These are phyloP conservation scores for Cryoendolithus antarcticus DNA, from an alignment of 2,329 filamentous ascomycete species.

Conservation along the genomic window DNA sequence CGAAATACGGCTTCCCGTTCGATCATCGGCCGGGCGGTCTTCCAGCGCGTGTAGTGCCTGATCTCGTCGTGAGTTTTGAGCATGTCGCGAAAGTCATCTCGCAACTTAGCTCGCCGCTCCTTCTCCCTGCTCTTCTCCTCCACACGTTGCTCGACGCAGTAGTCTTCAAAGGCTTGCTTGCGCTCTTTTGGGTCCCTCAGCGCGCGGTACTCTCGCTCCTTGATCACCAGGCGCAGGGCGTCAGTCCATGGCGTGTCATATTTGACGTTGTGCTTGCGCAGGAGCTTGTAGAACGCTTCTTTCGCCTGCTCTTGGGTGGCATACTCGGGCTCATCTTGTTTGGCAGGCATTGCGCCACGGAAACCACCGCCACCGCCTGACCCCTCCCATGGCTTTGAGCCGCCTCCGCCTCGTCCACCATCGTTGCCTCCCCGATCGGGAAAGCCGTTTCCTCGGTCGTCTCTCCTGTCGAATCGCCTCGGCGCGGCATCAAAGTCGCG, in stretches of 20 bases:
- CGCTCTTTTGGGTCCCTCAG: conserved; percentile 87
- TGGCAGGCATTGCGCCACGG: conserved; percentile 21
- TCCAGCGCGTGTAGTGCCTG: conserved; percentile 93
- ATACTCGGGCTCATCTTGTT: conserved; percentile 51
- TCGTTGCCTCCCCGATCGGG: conserved; percentile 27
- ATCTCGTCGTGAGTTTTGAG: conserved; percentile 93
- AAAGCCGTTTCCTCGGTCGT: conserved; percentile 27
- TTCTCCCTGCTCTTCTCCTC: conserved; percentile 93
- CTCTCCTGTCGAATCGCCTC: conserved; percentile 22
- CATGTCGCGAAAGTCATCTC: conserved; percentile 91
- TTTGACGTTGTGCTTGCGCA: conserved; percentile 74
- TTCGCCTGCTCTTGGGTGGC: conserved; percentile 76
- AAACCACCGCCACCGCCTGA: conserved; percentile 19
- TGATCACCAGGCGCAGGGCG: conserved; percentile 71
- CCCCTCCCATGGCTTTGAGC: conserved; percentile 16
- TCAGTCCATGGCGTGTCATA: conserved; percentile 91
- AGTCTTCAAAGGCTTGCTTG: conserved; percentile 87
- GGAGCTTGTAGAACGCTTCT: conserved; percentile 79
- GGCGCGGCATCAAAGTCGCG: conserved; percentile 10
- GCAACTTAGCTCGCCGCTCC: conserved; percentile 82
- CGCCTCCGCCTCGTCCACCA: conserved; percentile 9
- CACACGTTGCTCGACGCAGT: conserved; percentile 73
- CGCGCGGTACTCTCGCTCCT: conserved; percentile 83
- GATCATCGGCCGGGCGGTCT: conserved; percentile 85
- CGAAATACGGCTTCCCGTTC: conserved; percentile 93